These are phyloP conservation scores for Jatropha curcas DNA, from an alignment of 345 rosid genomes.

Conservation along the genomic window DNA sequence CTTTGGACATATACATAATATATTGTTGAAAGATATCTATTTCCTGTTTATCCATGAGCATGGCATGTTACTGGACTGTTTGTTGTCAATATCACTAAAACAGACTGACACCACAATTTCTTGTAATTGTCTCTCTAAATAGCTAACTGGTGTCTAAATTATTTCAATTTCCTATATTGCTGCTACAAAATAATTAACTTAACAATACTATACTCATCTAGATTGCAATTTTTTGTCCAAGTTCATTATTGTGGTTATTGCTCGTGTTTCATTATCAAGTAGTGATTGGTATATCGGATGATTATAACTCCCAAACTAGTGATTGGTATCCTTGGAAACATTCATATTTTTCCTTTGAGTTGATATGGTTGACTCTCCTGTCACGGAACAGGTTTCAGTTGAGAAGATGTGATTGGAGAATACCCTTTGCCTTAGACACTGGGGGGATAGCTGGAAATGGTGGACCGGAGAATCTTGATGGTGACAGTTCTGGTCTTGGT, in stretches of 20 bases:
- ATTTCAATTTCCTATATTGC: neutral
- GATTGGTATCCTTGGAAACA: neutral
- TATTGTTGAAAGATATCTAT: neutral
- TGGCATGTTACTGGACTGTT: neutral
- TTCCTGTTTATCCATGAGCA: neutral
- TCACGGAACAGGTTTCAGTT: conserved; percentile 38
- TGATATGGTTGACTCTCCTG: neutral
- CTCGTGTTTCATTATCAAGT: neutral
- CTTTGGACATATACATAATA: neutral
- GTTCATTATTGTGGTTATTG: neutral
- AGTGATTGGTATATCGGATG: too few relatives aligned
- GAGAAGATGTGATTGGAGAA: conserved; percentile 47
- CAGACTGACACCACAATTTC: neutral
- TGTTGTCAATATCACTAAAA: neutral
- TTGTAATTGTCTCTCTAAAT: neutral
- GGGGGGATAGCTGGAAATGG: conserved; percentile 63
- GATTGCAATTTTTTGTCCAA: neutral
- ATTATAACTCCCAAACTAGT: too few relatives aligned
- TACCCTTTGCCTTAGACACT: conserved; percentile 74
- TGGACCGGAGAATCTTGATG: conserved; percentile 47
- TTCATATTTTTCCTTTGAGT: too few relatives aligned
- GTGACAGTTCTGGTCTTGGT: conserved; percentile 59
- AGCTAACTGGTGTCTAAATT: neutral
- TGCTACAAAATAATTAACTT: neutral
- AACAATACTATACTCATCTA: too few relatives aligned